phyloP scores from a whole-genome alignment of 192 early-diverging fungal genomes.

The Umbelopsis sp. region DNA sequence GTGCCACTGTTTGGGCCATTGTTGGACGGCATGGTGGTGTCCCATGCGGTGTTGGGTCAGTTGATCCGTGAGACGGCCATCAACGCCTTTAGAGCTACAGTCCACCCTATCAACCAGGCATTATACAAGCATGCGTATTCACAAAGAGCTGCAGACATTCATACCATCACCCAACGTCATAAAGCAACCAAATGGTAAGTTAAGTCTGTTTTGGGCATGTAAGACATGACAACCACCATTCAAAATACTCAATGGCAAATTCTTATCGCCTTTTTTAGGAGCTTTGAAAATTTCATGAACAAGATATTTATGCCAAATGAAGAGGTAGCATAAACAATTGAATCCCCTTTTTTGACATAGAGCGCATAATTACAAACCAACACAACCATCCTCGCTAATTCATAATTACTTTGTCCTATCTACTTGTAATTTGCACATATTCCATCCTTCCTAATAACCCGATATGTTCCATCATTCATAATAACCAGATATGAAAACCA shows the following conservation, averaged over 20 bases:
- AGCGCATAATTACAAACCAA: too few relatives aligned
- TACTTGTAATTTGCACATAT: too few relatives aligned
- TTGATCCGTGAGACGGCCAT: slow-evolving; percentile 84
- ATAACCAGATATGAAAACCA: too few relatives aligned
- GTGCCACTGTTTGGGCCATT: slow-evolving; percentile 85
- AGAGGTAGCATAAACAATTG: slow-evolving; percentile 1
- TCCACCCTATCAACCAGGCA: slow-evolving; percentile 37
- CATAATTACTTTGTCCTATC: too few relatives aligned
- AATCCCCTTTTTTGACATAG: too few relatives aligned
- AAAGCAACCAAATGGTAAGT: slow-evolving; percentile 54
- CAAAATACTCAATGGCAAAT: too few relatives aligned
- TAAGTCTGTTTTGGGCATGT: background rate
- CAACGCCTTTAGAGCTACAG: slow-evolving; percentile 61
- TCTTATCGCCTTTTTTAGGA: slow-evolving; percentile 14
- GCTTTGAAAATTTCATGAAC: slow-evolving; percentile 41
- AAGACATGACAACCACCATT: too few relatives aligned
- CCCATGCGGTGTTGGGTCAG: slow-evolving; percentile 69
- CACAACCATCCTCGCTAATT: too few relatives aligned
- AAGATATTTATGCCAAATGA: slow-evolving; percentile 42
- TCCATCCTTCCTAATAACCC: too few relatives aligned
- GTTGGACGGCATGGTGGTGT: slow-evolving; percentile 77
- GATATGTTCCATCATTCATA: too few relatives aligned
- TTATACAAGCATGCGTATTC: slow-evolving; percentile 62
- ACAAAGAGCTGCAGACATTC: slow-evolving; percentile 60
- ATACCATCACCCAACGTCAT: slow-evolving; percentile 58